Conservation (phyloP, 768 basidiomycete species). For the Kwoniella sp. region DNA sequence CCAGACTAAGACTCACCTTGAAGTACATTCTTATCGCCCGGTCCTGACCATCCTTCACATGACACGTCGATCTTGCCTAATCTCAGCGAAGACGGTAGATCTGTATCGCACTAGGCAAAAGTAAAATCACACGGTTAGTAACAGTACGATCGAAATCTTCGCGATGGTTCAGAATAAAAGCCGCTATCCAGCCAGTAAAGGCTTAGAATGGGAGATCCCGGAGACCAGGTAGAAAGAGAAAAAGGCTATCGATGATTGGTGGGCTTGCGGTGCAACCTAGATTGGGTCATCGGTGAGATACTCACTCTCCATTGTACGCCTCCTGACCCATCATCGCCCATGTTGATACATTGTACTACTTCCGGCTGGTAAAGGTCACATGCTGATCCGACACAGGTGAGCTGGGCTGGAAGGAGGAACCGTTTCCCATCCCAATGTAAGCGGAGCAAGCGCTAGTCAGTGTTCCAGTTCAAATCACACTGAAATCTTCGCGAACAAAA, state of each 20-base stretch:
- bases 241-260: no score
- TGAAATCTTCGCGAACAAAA: no score
- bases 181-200: no score
- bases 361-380: constrained; percentile 79
- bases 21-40: constrained; percentile 80
- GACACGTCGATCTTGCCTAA: constrained; percentile 83
- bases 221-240: no score
- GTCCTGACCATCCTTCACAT: constrained; percentile 85
- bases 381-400: constrained; percentile 75
- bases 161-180: neutral
- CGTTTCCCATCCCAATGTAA: no score
- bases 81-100: constrained; percentile 76
- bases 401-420: constrained; percentile 61
- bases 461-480: no score
- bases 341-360: constrained; percentile 78
- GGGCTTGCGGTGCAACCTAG: no score
- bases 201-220: no score
- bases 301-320: constrained; percentile 87
- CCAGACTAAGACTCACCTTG: constrained; percentile 74
- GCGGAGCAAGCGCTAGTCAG: no score
- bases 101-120: constrained; percentile 78
- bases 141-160: no score
- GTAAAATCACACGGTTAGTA: no score
- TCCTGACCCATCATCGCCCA: constrained; percentile 71
- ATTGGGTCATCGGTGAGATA: constrained; percentile 10